Conservation (phyloP, 495 filamentous ascomycete genomes). For the Aspergillus incahuasiensis region DNA sequence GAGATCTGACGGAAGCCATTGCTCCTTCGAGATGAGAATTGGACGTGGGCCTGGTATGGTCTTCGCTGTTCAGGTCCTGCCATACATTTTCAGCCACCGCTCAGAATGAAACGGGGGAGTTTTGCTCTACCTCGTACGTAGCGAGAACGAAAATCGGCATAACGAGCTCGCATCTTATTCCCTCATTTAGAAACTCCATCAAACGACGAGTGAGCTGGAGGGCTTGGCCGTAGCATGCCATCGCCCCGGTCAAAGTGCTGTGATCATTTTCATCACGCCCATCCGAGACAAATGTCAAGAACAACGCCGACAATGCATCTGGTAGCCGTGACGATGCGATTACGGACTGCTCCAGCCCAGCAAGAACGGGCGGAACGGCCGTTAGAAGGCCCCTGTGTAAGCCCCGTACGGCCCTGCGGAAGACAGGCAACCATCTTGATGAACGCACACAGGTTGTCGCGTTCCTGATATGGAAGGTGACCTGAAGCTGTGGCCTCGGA, state of each 20-base stretch:
- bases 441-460: background rate
- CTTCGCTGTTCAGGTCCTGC: conserved; percentile 4
- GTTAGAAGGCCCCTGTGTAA: conserved; percentile 1
- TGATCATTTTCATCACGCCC: background rate
- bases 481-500: background rate
- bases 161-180: background rate
- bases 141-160: conserved; percentile 4
- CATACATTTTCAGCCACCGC: background rate
- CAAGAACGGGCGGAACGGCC: background rate
- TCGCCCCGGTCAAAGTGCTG: background rate
- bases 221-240: conserved; percentile 1
- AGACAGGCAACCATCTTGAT: background rate
- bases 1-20: conserved; percentile 4
- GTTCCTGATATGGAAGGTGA: background rate
- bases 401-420: conserved; percentile 1
- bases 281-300: background rate
- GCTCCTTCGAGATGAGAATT: conserved; percentile 3
- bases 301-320: background rate
- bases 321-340: background rate
- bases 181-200: background rate
- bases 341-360: background rate
- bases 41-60: conserved; percentile 1
- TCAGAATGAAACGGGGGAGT: background rate
- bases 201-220: conserved; percentile 4
- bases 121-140: conserved; percentile 3